Evolutionary conservation across 1,284 basidiomycete genomes (phyloP), one percentile per base, ranked within the genome.

Genomic region (Cryptococcus hybrid): DNA sequence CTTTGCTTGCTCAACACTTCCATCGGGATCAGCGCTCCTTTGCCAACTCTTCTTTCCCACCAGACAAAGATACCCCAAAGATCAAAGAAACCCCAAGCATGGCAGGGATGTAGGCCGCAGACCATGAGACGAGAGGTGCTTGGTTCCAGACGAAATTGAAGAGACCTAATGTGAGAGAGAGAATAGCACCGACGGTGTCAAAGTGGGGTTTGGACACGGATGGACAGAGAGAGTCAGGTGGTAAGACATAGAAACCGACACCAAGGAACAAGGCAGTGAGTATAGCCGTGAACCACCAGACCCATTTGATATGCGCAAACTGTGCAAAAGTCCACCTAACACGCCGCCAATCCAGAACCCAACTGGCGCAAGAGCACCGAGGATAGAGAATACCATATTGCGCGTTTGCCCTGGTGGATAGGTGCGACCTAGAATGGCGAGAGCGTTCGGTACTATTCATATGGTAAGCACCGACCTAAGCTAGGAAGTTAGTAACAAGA

Each of bases 61-160:
- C 60, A 50, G 62, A 61, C 62, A 54, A 70, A 69, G 3, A 55
- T 60, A 2, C 45, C 58, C 66, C 54, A 37, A 57, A 49, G 24
- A 63, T 5, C 12, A 63, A 36, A 13, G 68, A 66, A 35, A 70
- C 58, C 39, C 67, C 56, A 7, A 70, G 51, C 7, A 67, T 49
- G n/a, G 56, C 58, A 43, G 64, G 68, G 37, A 70, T 62, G 52
- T 69, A 70, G 5, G 60, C 47, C n/a, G 51, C 55, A 7, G 53
- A 44, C 67, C 68, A 72, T 18, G 18, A 18, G 18, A 18, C 61
- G 12, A 67, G 48, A 4, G 68, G 55, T 6, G 63, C 62, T 61
- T 72, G 68, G 40, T 72, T 70, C 64, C 64, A 72, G 1, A 62
- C 59, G 46, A 72, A 70, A 50, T 69, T 69, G 63, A 72, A 63